Conservation (phyloP, 805 yeast species). For the Yueomyces sinensis region DNA sequence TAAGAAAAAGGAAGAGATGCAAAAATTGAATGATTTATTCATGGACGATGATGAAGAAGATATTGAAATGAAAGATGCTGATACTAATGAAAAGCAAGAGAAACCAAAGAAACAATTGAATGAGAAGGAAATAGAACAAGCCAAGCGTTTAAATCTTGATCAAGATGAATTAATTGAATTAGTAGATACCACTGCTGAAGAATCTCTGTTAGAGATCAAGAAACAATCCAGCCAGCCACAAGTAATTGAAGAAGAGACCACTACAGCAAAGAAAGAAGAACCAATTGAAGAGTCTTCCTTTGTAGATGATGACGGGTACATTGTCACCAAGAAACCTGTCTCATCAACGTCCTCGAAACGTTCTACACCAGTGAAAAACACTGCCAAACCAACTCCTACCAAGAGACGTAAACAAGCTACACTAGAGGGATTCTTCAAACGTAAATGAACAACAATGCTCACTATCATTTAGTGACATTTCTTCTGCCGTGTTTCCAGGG, state of each 20-base stretch:
- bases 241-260: not conserved
- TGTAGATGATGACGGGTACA: conserved; percentile 24
- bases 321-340: conserved; percentile 16
- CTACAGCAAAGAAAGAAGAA: not conserved
- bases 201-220: conserved; percentile 13
- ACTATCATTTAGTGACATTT: too few species aligned
- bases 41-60: conserved; percentile 17
- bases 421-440: conserved; percentile 21
- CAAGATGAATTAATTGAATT: conserved; percentile 15
- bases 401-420: conserved; percentile 20
- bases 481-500: too few species aligned
- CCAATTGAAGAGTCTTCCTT: conserved; percentile 6
- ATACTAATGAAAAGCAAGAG: not conserved
- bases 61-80: conserved; percentile 2
- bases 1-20: conserved; percentile 18
- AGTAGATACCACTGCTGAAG: conserved; percentile 23
- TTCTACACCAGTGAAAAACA: conserved; percentile 2
- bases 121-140: not conserved
- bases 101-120: not conserved
- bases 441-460: not conserved
- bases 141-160: not conserved
- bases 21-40: conserved; percentile 18
- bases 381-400: conserved; percentile 3
- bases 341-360: conserved; percentile 5
- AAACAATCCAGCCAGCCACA: not conserved